Base-by-base conservation (phyloP, 257 asterid genomes). In the Anisodus tanguticus region DNA sequence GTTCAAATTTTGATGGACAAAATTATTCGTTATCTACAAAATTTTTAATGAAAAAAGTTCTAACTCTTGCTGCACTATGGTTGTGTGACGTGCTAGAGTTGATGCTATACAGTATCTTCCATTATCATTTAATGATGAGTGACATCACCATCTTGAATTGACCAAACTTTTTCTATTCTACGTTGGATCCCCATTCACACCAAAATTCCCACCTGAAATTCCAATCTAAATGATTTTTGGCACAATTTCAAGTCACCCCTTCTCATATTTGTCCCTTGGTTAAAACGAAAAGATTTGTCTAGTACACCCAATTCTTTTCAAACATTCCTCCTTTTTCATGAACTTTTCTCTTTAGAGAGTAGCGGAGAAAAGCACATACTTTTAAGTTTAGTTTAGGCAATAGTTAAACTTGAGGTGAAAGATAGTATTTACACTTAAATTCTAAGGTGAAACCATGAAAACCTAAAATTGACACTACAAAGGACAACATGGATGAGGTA, bases 131-230 rank as follows among this genome's bases (percentile, higher is more conserved):
- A 10, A 41, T 69, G 54, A 69, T 41, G 2, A 43, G 47, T 63
- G 69, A 80, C 74, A 31, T 81, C 82, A 82, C 57, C 37, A 83
- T 72, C 82, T 74, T 69, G 63, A 81, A 81, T 84, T 86, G 85
- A 85, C 89, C 68, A 67, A 47, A 51, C 41, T 82, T 86, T 85
- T 51, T 39, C 15, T 39, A 51, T 3, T 51, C 43, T 62, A 58
- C 17, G 17, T 31, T 70, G 79, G 79, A 70, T 87, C 35, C 84
- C 72, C 69, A 22, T 88, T 86, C 89, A 88, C 88, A 88, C 85
- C 15, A 55, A 53, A 10, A n/a, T 15, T 17, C 6, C 71, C 8
- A 16, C 7, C 7, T 43, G 3, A 43, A 43, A 68, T 68, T 68
- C 51, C 77, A 68, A 39, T 37, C 3, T 6, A 68, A 37, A 3